Evolutionary conservation across 1,284 basidiomycete species (phyloP).

Genomic region (Leccinum ponderosum): DNA sequence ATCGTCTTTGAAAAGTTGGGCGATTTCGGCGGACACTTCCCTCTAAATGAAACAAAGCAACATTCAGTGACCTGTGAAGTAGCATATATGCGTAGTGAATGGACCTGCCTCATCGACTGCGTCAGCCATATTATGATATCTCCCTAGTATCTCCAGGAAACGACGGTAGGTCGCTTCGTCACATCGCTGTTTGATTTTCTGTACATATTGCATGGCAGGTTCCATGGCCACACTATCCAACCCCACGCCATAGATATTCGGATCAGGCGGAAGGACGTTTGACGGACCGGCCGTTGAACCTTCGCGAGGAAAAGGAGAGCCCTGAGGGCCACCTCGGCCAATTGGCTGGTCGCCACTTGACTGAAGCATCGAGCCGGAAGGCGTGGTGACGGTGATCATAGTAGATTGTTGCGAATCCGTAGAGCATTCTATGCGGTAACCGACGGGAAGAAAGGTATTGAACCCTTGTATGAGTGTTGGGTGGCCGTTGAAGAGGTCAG

Average conservation of each 20-base stretch:
- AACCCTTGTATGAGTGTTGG: slow-evolving; percentile 94
- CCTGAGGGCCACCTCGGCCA: slow-evolving; percentile 8
- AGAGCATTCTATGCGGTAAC: slow-evolving; percentile 89
- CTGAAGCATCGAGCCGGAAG: slow-evolving; percentile 57
- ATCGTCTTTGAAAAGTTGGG: slow-evolving; percentile 82
- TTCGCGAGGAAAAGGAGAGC: slow-evolving; percentile 16
- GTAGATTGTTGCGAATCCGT: slow-evolving; percentile 57
- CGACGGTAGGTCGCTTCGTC: slow-evolving; percentile 93
- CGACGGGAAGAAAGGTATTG: slow-evolving; percentile 95
- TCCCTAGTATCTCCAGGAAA: slow-evolving; percentile 90
- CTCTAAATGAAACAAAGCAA: slow-evolving; percentile 37
- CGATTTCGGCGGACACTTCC: slow-evolving; percentile 85
- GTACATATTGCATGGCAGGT: slow-evolving; percentile 91
- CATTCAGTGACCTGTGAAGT: slow-evolving; percentile 46
- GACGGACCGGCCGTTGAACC: slow-evolving; percentile 9
- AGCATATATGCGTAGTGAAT: slow-evolving; percentile 24
- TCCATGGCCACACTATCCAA: slow-evolving; percentile 50
- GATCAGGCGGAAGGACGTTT: slow-evolving; percentile 17
- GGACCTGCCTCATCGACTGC: slow-evolving; percentile 72
- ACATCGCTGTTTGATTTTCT: slow-evolving; percentile 96
- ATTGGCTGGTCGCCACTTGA: slow-evolving; percentile 40
- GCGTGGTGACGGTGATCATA: slow-evolving; percentile 88
- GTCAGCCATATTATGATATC: slow-evolving; percentile 53
- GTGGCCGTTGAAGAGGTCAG: slow-evolving; percentile 90
- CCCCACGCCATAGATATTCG: slow-evolving; percentile 25